Evolutionary conservation across 345 rosid species (phyloP), one percentile per base, ranked within the genome.

Genomic region (Raphanus raphanistrum): DNA sequence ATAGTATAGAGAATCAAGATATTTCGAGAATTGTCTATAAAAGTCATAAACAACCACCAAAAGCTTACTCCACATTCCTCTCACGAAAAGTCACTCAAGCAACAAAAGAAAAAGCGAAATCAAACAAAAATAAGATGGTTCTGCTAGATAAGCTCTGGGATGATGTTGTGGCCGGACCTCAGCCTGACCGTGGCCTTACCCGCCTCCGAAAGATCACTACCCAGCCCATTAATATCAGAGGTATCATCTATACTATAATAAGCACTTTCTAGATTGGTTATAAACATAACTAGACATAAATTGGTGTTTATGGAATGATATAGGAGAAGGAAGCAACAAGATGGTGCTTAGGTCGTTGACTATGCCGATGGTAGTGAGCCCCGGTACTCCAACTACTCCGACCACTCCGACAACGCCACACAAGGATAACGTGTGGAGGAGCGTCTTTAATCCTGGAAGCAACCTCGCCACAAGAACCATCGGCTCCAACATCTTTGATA

Each of bases 361-460:
- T 12, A 88, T 90, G 87, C 96, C 96, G 63, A 48, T 81, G 4
- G 29, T 62, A 31, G 73, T 50, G 0, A 85, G 75, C 71, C 93
- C 93, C 2, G 84, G 57, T 35, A 85, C 97, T 6, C 96, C 97
- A 3, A 57, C 83, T 8, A 90, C 92, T 0, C 70, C 71, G 38
- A 75, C 71, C 72, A 89, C 94, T 3, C 97, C 98, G 0, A 71
- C 85, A 6, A 88, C 92, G 4, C 95, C 97, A 26, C 89, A 86
- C 55, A 89, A 84, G 84, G 97, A 90, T 6, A 94, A 92, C 88
- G 97, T 92, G 36, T 94, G 98, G 98, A 86, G 98, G 89, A 94
- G 97, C 62, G 98, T 94, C 70, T 94, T 94, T 82, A 73, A 94
- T 80, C 98, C 98, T 0, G 97, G 98, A 2, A 92, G 98, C 84